phyloP scores from a whole-genome alignment of 2,329 filamentous ascomycete genomes.

The Fusarium fujikuroi region DNA sequence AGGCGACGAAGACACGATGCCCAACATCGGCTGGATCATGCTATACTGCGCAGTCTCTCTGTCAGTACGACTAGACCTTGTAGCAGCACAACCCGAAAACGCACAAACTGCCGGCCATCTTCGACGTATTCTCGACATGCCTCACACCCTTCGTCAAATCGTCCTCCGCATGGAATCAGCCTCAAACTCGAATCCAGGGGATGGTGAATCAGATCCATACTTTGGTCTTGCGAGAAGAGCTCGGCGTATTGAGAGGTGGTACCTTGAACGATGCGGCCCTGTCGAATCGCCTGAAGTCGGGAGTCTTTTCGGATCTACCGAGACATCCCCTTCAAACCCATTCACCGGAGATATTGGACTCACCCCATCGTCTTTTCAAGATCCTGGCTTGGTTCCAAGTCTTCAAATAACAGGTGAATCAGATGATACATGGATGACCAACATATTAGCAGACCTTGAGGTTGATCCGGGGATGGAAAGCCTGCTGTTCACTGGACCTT shows the following conservation, averaged over 20 bases:
- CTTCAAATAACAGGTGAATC: conserved; percentile 27
- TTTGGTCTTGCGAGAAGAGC: conserved; percentile 38
- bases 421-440: conserved; percentile 29
- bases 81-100: conserved; percentile 43
- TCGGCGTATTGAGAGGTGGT: conserved; percentile 38
- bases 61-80: conserved; percentile 46
- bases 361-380: conserved; percentile 14
- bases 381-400: conserved; percentile 20
- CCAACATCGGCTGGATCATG: conserved; percentile 49
- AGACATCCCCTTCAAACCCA: conserved; percentile 19
- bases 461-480: conserved; percentile 31
- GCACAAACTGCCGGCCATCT: conserved; percentile 42
- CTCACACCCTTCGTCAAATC: conserved; percentile 45
- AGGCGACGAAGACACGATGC: conserved; percentile 44
- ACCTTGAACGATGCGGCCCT: conserved; percentile 28
- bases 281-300: conserved; percentile 27
- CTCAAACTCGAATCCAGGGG: conserved; percentile 3
- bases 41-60: conserved; percentile 47
- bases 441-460: conserved; percentile 32
- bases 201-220: conserved; percentile 41
- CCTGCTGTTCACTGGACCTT: conserved; percentile 33
- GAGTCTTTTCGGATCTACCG: conserved; percentile 29
- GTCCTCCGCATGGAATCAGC: conserved; percentile 44
- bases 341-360: conserved; percentile 16
- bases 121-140: conserved; percentile 46